Percentiles rank a stretch among this genome's conserved stretches.
These are phyloP conservation scores for Pestalotiopsis sp. DNA, from an alignment of 2,329 filamentous ascomycete species.

Conservation along the genomic window DNA sequence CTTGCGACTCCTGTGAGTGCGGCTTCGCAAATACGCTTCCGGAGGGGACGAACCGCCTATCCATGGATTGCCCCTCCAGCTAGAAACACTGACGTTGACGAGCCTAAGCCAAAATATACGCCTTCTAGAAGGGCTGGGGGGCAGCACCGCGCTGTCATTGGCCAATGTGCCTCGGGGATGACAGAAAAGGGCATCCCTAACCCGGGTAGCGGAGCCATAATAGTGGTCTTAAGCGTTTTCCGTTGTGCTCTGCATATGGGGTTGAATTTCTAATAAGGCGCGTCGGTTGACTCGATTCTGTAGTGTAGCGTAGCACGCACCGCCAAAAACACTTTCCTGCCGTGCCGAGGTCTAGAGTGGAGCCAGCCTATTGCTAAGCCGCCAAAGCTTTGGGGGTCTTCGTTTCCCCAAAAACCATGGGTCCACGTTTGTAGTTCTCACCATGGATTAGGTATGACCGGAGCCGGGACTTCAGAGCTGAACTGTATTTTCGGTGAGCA, in stretches of 20 bases:
- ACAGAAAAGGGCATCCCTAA: constrained; percentile 1
- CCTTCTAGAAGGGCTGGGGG: neutral
- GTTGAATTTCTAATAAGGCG: neutral
- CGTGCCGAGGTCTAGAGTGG: neutral
- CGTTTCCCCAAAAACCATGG: too few relatives aligned
- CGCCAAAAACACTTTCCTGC: neutral
- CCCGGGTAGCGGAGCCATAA: neutral
- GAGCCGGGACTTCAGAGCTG: neutral
- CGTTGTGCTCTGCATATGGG: neutral
- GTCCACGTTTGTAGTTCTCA: neutral
- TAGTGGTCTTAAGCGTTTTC: neutral
- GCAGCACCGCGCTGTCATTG: constrained; percentile 1
- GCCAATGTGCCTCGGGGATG: constrained; percentile 8
- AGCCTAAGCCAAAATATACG: neutral
- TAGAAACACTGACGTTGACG: neutral
- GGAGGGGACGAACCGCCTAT: neutral
- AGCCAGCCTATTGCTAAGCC: neutral
- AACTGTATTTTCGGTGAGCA: neutral
- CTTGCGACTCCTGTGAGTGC: neutral
- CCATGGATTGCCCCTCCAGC: neutral
- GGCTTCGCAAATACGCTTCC: neutral
- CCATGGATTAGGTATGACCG: neutral
- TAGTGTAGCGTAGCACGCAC: neutral
- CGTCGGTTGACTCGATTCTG: neutral
- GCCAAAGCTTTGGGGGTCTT: too few relatives aligned